Base-by-base conservation (phyloP, 2,329 filamentous ascomycete genomes). In the Furcasterigmium furcatum region DNA sequence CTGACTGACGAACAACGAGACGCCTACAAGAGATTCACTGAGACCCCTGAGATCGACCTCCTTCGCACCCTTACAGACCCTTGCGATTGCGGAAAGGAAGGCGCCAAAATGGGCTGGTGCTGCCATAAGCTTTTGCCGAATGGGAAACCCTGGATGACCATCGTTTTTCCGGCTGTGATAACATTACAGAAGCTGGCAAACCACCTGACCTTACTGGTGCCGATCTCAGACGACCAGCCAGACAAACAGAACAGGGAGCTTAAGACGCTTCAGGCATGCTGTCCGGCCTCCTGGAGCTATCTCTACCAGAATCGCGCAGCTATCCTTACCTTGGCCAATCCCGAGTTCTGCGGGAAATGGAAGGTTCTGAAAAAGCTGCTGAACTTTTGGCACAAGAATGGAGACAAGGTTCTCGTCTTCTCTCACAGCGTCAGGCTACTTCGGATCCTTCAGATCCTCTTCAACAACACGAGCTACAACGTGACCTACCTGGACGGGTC, bases 341-440 rank as follows among this genome's bases (percentile, higher is more conserved):
- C 89, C 0, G 87, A 95, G 46, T 96, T 91, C 53, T 99, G 94
- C 59, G 94, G 94, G 4, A 99, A 99, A 66, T 99, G 94, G 94
- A 91, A 89, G 59, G 82, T 99, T 1, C 65, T 99, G 24, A 88
- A 85, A 62, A 91, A 89, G 56, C 72, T 99, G 4, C 77, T 99
- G 7, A 85, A 84, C 45, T 92, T 94, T 64, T 99, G 94, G 94
- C 82, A 96, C 60, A 74, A 79, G 13, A 91, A 87, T 58, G 89
- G 90, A 13, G 91, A 96, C 67, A 99, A 97, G 65, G 94, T 96
- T 1, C 77, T 99, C 0, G 86, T 99, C 3, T 99, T 99, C 63
- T 95, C 89, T 0, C 91, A 97, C 58, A 95, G 87, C 48, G 91
- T 97, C 5, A 82, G 88, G 3, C 72, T 99, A 3, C 70, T 99